phyloP scores from a whole-genome alignment of 805 yeast genomes.

The Starmerella bacillaris region DNA sequence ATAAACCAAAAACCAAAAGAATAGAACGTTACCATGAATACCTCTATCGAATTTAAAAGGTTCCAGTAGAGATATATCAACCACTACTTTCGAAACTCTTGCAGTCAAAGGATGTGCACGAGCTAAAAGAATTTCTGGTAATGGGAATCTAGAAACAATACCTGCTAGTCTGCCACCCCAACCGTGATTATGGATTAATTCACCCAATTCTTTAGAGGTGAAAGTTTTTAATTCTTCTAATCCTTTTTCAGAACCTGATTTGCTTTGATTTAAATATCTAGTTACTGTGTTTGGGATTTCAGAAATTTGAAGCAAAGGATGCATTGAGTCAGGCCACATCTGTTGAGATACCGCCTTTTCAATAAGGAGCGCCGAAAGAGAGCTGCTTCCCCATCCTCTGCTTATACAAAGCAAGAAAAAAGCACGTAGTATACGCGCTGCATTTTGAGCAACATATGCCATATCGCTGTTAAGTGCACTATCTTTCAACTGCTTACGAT shows the following conservation, averaged over 20 bases:
- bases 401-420: conserved; percentile 71
- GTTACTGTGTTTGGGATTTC: conserved; percentile 29
- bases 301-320: conserved; percentile 78
- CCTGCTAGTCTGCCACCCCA: conserved; percentile 50
- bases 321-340: conserved; percentile 66
- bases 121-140: conserved; percentile 43
- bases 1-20: conserved; percentile 72
- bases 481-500: conserved; percentile 53
- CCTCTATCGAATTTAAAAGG: conserved; percentile 65
- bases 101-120: conserved; percentile 79
- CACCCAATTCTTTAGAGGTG: conserved; percentile 65
- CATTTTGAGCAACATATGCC: conserved; percentile 86
- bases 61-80: conserved; percentile 37
- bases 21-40: conserved; percentile 65
- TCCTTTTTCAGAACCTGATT: conserved; percentile 4
- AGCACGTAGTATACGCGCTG: conserved; percentile 85
- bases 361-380: conserved; percentile 54
- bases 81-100: conserved; percentile 62
- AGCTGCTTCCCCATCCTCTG: conserved; percentile 76
- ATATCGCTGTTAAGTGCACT: conserved; percentile 73
- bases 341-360: conserved; percentile 76
- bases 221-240: conserved; percentile 61
- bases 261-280: conserved; percentile 40
- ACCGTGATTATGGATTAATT: conserved; percentile 62
- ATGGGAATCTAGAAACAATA: conserved; percentile 56